phyloP scores from a whole-genome alignment of 305 asterid genomes.

The Caryopteris hybrid region DNA sequence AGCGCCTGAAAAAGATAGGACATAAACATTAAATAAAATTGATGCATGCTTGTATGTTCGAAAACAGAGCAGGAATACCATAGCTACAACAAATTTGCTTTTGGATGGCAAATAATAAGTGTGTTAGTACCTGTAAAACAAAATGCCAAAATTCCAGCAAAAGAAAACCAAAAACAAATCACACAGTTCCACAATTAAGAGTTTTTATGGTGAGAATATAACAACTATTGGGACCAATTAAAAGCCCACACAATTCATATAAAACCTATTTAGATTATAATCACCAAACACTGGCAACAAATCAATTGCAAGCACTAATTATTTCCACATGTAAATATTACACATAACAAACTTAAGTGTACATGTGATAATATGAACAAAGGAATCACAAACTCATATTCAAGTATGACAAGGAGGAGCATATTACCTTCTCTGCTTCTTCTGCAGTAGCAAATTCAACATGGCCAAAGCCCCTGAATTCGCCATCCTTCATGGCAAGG shows the following conservation, averaged over 20 bases:
- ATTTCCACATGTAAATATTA: too few species aligned
- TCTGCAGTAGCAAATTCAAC: slow-evolving; percentile 76
- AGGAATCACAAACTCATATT: not conserved
- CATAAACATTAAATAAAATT: not conserved
- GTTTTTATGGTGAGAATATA: too few species aligned
- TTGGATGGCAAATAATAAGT: too few species aligned
- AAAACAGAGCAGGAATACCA: too few species aligned
- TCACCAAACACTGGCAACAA: not conserved
- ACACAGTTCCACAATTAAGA: too few species aligned
- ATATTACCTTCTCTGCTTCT: slow-evolving; percentile 70
- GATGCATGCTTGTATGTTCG: too few species aligned
- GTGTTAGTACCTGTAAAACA: too few species aligned
- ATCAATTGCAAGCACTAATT: not conserved
- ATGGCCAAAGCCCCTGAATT: slow-evolving; percentile 82
- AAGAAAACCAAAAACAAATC: too few species aligned
- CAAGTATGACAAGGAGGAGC: not conserved
- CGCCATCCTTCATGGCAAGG: slow-evolving; percentile 47
- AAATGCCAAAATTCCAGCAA: too few species aligned
- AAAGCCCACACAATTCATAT: not conserved
- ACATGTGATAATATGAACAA: not conserved
- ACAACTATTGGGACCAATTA: not conserved
- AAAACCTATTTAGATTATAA: not conserved
- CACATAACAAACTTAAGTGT: not conserved
- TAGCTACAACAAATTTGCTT: too few species aligned
- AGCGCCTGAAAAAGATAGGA: slow-evolving; percentile 43